Base-by-base conservation (phyloP, 352 stramenopile species). In the Globisporangium nagaii region DNA sequence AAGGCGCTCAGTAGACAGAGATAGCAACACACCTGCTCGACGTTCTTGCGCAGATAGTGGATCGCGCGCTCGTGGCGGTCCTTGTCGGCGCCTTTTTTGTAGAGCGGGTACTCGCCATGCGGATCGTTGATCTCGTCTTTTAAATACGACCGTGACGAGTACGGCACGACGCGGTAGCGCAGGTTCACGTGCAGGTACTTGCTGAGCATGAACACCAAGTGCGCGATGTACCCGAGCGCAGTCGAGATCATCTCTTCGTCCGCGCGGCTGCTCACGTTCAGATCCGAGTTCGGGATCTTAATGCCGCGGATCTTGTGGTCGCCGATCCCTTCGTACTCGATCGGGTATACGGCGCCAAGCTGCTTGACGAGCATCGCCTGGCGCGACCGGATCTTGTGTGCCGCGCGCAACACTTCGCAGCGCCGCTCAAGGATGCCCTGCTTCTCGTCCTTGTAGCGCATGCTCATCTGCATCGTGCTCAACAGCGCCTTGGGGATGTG, bases 121-220 rank as follows among this genome's bases (percentile, higher is more conserved):
- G 79, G 65, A 32, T 93, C 84, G 48, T 95, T 93, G 45, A 93
- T 89, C 57, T 95, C 82, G 63, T 95, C 84, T 39, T 88, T 87
- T 32, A 95, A 66, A 47, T 80, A 91, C 4, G 82, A 93, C 4
- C 81, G 76, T 36, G 80, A 92, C 32, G 80, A 89, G 55, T 87
- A 90, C 22, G 82, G 80, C 41, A 89, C 67, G 41, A 94, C 80
- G 12, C 72, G 73, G 68, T 94, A 94, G 5, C 84, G 78, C 27
- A 94, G 64, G 32, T 90, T 94, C 43, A 94, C 80, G 40, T 91
- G 74, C 30, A 94, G 59, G 51, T 94, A 94, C 62, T 94, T 94
- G 73, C 79, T 89, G 24, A 94, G 73, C 79, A 94, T 90, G 57
- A 94, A 94, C 20, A 89, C 79, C 46, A 94, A 62, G 44, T 94